Evolutionary conservation across 257 asterid genomes (phyloP), one percentile per base, ranked within the genome.

Genomic region (Rauvolfia tetraphylla): DNA sequence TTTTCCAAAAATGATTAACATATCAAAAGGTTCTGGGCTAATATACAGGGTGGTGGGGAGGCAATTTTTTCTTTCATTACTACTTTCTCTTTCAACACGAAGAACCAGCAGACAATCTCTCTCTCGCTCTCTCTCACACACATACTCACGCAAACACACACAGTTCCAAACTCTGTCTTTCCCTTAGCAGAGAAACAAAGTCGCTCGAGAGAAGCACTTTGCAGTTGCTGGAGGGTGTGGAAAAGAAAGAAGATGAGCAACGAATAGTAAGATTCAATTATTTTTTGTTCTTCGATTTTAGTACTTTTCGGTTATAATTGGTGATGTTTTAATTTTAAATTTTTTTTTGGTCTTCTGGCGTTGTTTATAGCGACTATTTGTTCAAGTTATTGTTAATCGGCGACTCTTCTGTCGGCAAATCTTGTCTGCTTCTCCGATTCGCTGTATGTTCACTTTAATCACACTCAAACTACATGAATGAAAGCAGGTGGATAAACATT

Each of bases 361-460:
- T 23, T 61, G 72, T 75, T 77, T 76, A 68, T 76, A 87, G 90
- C 59, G 90, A 87, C 81, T 87, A 84, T 77, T 51, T 87, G 88
- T 87, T 87, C 88, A 87, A 87, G 79, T 83, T 87, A 48, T 78
- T 87, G 84, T 76, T 87, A 58, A 87, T 87, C 78, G 90, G 90
- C 38, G 90, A 87, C 78, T 87, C 90, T 25, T 87, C 90, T 56
- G 88, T 84, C 68, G 90, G 90, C 65, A 87, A 87, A 73, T 87
- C 90, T 51, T 87, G 90, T 79, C 90, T 87, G 73, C 87, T 87
- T 72, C 87, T 87, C 75, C 76, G 90, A 82, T 87, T 87, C 75
- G 90, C 90, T 23, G 90, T 87, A 84, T 76, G 88, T 74, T 71
- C 70, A 29, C 57, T 62, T 81, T 51, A 54, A 78, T 65, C 68